Conservation (phyloP, 805 yeast genomes). For the Cyberlindnera bimundalis region DNA sequence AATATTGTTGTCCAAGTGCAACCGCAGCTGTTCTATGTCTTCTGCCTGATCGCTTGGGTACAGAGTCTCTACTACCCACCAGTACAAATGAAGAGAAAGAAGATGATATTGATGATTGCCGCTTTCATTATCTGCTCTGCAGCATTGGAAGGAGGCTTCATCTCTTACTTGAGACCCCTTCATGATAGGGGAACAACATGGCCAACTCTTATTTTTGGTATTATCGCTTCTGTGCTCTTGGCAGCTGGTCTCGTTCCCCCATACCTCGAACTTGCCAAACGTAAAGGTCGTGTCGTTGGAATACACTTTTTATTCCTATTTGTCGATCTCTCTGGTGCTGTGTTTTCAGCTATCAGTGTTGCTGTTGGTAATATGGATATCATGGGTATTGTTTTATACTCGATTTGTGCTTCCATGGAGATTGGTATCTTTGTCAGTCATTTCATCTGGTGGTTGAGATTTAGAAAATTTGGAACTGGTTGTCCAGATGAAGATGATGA, state of each 20-base stretch:
- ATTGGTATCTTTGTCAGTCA: slow-evolving; percentile 67
- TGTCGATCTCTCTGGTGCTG: slow-evolving; percentile 80
- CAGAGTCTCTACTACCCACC: slow-evolving; percentile 82
- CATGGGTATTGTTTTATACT: slow-evolving; percentile 68
- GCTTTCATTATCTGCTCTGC: slow-evolving; percentile 42
- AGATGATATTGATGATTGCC: slow-evolving; percentile 36
- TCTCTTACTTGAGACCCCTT: slow-evolving; percentile 62
- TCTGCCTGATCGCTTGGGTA: slow-evolving; percentile 63
- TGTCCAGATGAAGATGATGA: slow-evolving; percentile 9
- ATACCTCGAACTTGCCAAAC: slow-evolving; percentile 74
- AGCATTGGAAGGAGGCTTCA: slow-evolving; percentile 67
- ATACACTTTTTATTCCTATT: slow-evolving; percentile 76
- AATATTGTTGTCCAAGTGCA: slow-evolving; percentile 81
- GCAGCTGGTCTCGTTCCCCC: slow-evolving; percentile 87
- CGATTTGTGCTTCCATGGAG: slow-evolving; percentile 63
- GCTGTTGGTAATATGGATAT: slow-evolving; percentile 58
- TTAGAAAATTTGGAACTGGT: slow-evolving; percentile 27
- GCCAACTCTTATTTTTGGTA: slow-evolving; percentile 82
- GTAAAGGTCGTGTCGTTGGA: slow-evolving; percentile 85
- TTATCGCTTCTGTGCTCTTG: slow-evolving; percentile 70
- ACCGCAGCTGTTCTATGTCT: slow-evolving; percentile 77
- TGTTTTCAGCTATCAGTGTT: slow-evolving; percentile 66
- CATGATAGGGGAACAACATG: slow-evolving; percentile 52
- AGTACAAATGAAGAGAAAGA: slow-evolving; percentile 34
- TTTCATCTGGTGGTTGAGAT: slow-evolving; percentile 51